Percentiles rank a stretch among this genome's conserved stretches.
These are phyloP conservation scores for Linaria vulgaris DNA, from an alignment of 257 asterid species.

Conservation along the genomic window DNA sequence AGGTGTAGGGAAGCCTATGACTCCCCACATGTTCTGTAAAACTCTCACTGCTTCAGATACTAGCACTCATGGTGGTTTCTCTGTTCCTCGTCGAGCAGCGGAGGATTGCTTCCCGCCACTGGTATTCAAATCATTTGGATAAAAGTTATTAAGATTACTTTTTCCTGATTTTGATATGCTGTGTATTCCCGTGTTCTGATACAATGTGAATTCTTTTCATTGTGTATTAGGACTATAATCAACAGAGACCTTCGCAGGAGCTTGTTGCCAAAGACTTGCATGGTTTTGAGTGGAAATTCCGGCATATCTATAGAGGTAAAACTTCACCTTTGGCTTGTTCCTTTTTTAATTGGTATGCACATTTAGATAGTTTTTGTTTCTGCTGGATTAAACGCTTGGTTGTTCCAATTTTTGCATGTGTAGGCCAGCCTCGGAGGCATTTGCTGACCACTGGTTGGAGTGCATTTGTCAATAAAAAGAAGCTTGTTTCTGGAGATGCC, in stretches of 20 bases:
- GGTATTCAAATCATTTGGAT: conserved; percentile 28
- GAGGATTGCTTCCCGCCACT: conserved; percentile 72
- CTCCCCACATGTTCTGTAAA: conserved; percentile 69
- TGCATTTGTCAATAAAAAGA: conserved; percentile 93
- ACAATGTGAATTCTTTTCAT: neutral
- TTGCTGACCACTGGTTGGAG: conserved; percentile 98
- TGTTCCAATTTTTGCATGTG: conserved; percentile 16
- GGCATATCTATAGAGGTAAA: conserved; percentile 92
- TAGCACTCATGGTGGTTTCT: conserved; percentile 73
- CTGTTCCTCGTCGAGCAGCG: conserved; percentile 76
- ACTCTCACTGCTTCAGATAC: conserved; percentile 74
- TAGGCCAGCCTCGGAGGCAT: conserved; percentile 99
- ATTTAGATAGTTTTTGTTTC: neutral
- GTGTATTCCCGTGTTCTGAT: neutral
- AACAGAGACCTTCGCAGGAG: conserved; percentile 97
- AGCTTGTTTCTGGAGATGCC: conserved; percentile 92
- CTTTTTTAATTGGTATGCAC: neutral
- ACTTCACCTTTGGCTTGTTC: neutral
- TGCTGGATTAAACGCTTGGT: neutral
- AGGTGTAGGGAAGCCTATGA: conserved; percentile 37
- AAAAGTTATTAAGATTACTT: neutral
- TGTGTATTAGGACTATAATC: conserved; percentile 67
- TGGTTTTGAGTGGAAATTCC: conserved; percentile 87
- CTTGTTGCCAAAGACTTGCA: conserved; percentile 93
- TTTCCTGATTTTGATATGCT: neutral